Percentiles rank a stretch among this genome's conserved stretches.
Conservation (phyloP, 441 rosid species). For the Euphorbia schlechtendalii region DNA sequence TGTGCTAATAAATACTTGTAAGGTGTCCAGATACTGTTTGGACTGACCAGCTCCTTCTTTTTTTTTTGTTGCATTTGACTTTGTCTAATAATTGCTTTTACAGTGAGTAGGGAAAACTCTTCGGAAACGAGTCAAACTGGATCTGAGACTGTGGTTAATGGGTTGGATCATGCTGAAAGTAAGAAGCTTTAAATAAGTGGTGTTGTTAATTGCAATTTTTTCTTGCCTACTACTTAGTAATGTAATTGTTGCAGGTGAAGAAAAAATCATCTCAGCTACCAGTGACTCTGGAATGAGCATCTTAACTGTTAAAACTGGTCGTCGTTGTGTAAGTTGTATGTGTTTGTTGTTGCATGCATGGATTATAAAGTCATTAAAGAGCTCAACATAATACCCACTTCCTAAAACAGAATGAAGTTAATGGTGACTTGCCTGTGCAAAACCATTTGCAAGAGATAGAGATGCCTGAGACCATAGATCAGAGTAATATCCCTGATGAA, state of each 20-base stretch:
- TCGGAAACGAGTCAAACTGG: conserved; percentile 38
- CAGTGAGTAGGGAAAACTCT: conserved; percentile 49
- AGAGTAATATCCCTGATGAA: conserved; percentile 26
- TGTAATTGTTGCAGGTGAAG: conserved; percentile 39
- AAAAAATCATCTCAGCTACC: conserved; percentile 30
- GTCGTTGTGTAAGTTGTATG: conserved; percentile 99
- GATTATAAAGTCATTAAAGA: conserved; percentile 30
- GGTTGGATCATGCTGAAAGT: conserved; percentile 39
- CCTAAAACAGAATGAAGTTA: conserved; percentile 52
- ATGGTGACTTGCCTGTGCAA: conserved; percentile 39
- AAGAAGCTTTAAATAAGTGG: conserved; percentile 25
- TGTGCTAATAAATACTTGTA: neutral
- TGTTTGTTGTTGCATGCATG: conserved; percentile 64
- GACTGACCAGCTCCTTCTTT: neutral
- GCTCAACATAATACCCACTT: conserved; percentile 50
- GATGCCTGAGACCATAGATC: conserved; percentile 26
- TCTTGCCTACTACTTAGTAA: conserved; percentile 23
- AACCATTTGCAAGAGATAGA: conserved; percentile 31
- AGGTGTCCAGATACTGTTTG: neutral
- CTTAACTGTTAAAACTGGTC: conserved; percentile 46
- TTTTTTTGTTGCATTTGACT: too few relatives aligned
- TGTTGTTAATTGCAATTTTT: conserved; percentile 24
- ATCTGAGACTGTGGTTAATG: conserved; percentile 24
- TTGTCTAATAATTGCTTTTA: conserved; percentile 21
- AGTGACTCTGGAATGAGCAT: conserved; percentile 35